Conservation (phyloP, 805 yeast genomes). For the Candida piceae region DNA sequence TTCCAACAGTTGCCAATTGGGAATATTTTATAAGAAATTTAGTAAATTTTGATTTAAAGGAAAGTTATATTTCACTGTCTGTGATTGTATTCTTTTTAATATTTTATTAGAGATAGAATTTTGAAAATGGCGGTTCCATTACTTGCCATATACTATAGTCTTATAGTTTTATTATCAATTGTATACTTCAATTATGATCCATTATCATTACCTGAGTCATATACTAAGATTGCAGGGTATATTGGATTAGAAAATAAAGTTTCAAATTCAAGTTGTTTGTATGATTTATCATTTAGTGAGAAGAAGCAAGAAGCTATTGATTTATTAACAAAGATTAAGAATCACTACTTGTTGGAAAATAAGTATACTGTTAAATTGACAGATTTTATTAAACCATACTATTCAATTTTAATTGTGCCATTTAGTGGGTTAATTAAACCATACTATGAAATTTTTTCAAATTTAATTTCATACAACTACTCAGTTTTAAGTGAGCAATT, state of each 20-base stretch:
- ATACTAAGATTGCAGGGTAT: slow-evolving; percentile 4
- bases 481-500: no score
- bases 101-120: neutral
- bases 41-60: no score
- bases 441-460: no score
- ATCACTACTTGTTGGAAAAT: slow-evolving; percentile 11
- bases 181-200: slow-evolving; percentile 9
- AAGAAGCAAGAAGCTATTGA: neutral
- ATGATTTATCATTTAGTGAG: neutral
- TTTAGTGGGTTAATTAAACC: no score
- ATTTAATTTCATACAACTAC: no score
- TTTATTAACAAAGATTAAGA: slow-evolving; percentile 1
- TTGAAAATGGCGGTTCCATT: slow-evolving; percentile 8
- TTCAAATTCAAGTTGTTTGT: neutral
- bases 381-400: slow-evolving; percentile 5
- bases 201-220: slow-evolving; percentile 7
- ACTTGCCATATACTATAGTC: slow-evolving; percentile 14
- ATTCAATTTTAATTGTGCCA: no score
- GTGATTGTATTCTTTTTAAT: neutral
- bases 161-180: slow-evolving; percentile 14
- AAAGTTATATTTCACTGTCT: no score
- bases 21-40: no score
- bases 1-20: no score
- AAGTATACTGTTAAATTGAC: slow-evolving; percentile 7
- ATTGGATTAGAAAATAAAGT: slow-evolving; percentile 2